Percentiles rank a stretch among this genome's conserved stretches.
Evolutionary conservation across 2,329 filamentous ascomycete species (phyloP).

Genomic region (Aspergillus uvarum): DNA sequence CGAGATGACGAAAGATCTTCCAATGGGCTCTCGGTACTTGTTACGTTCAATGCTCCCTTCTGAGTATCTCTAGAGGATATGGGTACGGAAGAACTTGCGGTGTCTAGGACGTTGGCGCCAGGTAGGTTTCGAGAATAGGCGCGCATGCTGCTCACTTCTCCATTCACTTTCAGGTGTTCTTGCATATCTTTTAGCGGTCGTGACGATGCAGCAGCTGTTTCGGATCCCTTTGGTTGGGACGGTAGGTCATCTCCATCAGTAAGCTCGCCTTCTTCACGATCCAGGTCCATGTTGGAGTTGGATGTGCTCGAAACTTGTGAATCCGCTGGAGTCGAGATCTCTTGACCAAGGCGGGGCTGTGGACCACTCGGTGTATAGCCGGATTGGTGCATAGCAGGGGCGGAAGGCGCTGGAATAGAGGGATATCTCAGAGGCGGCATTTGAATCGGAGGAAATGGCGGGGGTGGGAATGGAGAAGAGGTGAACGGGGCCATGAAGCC

Average conservation of each 20-base stretch:
- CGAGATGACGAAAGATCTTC: slow-evolving; percentile 23
- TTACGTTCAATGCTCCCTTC: slow-evolving; percentile 18
- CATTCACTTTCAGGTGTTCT: neutral
- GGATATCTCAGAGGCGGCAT: slow-evolving; percentile 25
- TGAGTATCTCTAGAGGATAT: neutral
- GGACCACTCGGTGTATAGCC: slow-evolving; percentile 11
- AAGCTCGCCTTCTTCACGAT: slow-evolving; percentile 73
- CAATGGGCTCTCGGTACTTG: slow-evolving; percentile 30
- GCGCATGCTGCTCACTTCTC: neutral
- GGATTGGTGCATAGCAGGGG: slow-evolving; percentile 11
- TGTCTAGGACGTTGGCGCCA: neutral
- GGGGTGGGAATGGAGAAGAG: slow-evolving; percentile 28
- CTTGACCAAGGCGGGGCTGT: slow-evolving; percentile 15
- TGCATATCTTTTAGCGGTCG: neutral
- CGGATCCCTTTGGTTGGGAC: neutral
- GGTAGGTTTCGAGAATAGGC: neutral
- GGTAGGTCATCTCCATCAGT: slow-evolving; percentile 61
- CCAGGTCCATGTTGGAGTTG: slow-evolving; percentile 38
- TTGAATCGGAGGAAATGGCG: slow-evolving; percentile 36
- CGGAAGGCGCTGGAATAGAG: slow-evolving; percentile 20
- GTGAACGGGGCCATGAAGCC: slow-evolving; percentile 36
- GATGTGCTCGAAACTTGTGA: slow-evolving; percentile 20
- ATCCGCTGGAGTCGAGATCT: slow-evolving; percentile 11
- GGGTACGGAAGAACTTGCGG: neutral
- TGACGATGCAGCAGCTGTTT: neutral